phyloP scores from a whole-genome alignment of 306 rosid genomes.

The Astragalus membranaceus region DNA sequence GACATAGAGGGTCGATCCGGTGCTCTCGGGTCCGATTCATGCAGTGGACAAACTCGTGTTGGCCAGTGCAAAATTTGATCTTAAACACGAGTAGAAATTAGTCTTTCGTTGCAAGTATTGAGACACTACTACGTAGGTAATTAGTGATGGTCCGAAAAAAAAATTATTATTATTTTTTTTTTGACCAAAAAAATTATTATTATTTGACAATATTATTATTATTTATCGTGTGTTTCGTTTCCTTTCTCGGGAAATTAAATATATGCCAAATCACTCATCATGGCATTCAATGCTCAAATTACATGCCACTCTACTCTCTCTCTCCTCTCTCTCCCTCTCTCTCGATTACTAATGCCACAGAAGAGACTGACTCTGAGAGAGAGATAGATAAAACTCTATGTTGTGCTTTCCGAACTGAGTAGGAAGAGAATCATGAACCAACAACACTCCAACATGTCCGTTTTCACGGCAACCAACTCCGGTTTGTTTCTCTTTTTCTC shows the following conservation, averaged over 20 bases:
- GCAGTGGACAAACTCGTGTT: no score
- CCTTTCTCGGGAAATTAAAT: neutral
- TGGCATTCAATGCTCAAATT: constrained; percentile 21
- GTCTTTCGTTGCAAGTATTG: no score
- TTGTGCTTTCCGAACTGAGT: neutral
- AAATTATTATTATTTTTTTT: no score
- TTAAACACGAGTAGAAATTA: no score
- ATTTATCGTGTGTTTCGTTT: neutral
- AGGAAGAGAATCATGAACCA: constrained; percentile 36
- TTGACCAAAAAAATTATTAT: no score
- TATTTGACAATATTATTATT: no score
- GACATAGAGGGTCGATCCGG: no score
- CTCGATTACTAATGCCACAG: constrained; percentile 6
- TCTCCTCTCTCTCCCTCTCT: neutral
- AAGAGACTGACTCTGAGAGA: neutral
- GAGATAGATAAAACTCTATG: constrained; percentile 1
- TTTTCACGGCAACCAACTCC: constrained; percentile 34
- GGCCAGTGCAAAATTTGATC: no score
- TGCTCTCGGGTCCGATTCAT: no score
- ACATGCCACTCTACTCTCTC: constrained; percentile 7
- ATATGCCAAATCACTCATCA: constrained; percentile 15
- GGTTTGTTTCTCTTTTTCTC: constrained; percentile 28
- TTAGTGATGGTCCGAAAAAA: no score
- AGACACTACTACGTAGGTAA: no score
- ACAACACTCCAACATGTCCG: constrained; percentile 32